These are phyloP conservation scores for Russula ochroleuca DNA, from an alignment of 768 basidiomycete species.

Conservation along the genomic window DNA sequence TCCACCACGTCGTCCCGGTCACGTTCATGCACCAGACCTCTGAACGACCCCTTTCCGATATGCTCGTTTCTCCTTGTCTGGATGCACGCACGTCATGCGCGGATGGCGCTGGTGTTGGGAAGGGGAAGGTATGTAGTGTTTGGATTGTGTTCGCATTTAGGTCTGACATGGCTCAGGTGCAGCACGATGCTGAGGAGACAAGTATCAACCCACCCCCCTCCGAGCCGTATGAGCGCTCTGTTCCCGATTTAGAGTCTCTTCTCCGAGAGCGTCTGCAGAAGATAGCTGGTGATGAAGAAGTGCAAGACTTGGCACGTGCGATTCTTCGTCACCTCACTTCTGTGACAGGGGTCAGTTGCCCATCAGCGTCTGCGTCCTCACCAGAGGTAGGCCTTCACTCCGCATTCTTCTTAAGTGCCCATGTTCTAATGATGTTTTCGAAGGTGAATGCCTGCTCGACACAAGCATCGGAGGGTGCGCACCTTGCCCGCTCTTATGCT, in stretches of 20 bases:
- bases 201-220: background rate
- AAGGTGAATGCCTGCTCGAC: background rate
- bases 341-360: background rate
- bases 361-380: background rate
- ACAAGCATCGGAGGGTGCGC: background rate
- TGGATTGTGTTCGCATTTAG: background rate
- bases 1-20: background rate
- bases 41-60: background rate
- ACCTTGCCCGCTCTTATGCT: conserved; percentile 18
- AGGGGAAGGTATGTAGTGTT: background rate
- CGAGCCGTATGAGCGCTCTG: background rate
- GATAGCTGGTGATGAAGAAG: conserved; percentile 6
- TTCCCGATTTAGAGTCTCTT: conserved; percentile 1
- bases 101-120: background rate
- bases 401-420: no score
- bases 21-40: background rate
- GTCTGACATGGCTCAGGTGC: background rate
- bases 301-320: conserved; percentile 10
- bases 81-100: background rate
- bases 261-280: conserved; percentile 6
- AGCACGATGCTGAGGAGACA: background rate
- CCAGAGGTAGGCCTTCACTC: background rate
- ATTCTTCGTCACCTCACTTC: conserved; percentile 1
- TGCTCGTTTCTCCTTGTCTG: no score
- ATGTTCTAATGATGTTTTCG: background rate